These are phyloP conservation scores for Colletotrichum musicola DNA, from an alignment of 2,329 filamentous ascomycete species.

Conservation along the genomic window DNA sequence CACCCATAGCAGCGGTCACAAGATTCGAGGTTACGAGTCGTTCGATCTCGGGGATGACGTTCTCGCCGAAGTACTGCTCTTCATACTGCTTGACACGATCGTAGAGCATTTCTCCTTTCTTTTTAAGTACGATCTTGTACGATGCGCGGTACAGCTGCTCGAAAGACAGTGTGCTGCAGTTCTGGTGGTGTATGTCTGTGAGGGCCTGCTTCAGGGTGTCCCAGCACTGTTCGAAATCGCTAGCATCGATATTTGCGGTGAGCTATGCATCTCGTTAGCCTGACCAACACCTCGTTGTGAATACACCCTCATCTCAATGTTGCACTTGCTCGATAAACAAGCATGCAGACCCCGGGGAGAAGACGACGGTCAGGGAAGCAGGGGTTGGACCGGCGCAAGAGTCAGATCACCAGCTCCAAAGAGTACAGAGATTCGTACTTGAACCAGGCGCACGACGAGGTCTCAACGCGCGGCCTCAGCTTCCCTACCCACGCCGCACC, in stretches of 20 bases:
- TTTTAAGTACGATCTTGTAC: conserved; percentile 93
- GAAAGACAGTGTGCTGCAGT: conserved; percentile 90
- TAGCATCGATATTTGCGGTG: conserved; percentile 58
- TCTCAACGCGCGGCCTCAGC: conserved; percentile 13
- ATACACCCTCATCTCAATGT: too few species aligned
- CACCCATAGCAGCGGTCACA: conserved; percentile 61
- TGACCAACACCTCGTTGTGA: too few species aligned
- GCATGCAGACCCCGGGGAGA: too few species aligned
- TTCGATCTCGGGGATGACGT: conserved; percentile 79
- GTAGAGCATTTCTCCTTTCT: conserved; percentile 86
- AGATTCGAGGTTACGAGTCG: conserved; percentile 79
- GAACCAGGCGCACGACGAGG: not conserved
- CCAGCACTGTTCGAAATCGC: conserved; percentile 92
- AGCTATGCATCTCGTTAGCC: conserved; percentile 15
- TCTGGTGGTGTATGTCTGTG: conserved; percentile 89
- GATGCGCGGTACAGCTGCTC: conserved; percentile 94
- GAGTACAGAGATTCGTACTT: not conserved
- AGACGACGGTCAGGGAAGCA: not conserved
- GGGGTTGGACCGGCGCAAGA: not conserved
- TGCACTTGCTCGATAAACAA: too few species aligned
- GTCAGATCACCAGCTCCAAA: not conserved
- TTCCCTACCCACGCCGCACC: conserved; percentile 1
- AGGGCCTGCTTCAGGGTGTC: conserved; percentile 80
- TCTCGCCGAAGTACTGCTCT: conserved; percentile 79
- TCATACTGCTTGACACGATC: conserved; percentile 85